Base-by-base conservation (phyloP, 176 grass and related monocot species). In the Leersia perrieri region DNA sequence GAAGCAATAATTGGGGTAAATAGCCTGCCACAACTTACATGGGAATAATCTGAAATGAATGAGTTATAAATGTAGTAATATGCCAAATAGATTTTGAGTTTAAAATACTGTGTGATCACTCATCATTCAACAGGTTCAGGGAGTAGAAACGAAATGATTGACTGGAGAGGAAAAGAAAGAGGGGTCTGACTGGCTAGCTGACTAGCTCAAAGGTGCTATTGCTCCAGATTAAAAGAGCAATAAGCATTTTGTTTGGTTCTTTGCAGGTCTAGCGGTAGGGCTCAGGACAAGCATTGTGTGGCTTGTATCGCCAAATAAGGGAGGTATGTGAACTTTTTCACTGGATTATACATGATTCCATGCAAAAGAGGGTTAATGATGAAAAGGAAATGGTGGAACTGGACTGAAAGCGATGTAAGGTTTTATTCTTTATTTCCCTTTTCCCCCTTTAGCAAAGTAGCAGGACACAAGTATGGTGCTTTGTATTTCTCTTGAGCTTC, bases 361-460 rank as follows among this genome's bases (percentile, higher is more conserved):
- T 69, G 62, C 47, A 68, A 80, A 84, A 49, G 75, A 79, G 3
- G 74, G 35, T 30, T 38, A 72, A 79, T 88, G 86, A 84, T 88
- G 69, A 68, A 41, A 78, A 66, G 23, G 45, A 77, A 71, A 30
- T 18, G 18, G 30, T 23, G 11, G 30, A 62, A 76, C 71, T 60
- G 16, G 51, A 42, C 20, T 75, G 64, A 82, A 70, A 69, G 29
- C 20, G 25, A 76, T 18, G 33, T 77, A 77, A 87, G 40, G 73
- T n/a, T n/a, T n/a, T 53, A 53, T 53, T 53, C 49, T 53, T 11
- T 22, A 32, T 62, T 67, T 20, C 45, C 30, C 1, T 79, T 67
- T 42, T 68, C 11, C 4, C 4, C n/a, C 61, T 62, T 88, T 49
- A 78, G 45, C 10, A 49, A 39, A 62, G 49, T 32, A 84, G 38